phyloP scores from a whole-genome alignment of 495 filamentous ascomycete genomes.

The Penicillium mononematosum region DNA sequence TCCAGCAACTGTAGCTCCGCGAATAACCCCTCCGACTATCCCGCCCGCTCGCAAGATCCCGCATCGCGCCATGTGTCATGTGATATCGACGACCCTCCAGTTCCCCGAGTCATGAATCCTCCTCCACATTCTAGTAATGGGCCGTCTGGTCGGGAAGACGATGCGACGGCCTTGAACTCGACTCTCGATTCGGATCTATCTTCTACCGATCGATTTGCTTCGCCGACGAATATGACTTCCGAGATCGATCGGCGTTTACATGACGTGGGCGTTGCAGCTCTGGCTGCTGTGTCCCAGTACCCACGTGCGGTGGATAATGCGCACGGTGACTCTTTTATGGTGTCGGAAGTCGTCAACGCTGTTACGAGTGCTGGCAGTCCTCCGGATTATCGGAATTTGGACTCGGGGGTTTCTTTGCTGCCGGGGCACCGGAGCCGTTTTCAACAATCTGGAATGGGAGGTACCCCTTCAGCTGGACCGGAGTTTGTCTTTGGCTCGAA shows the following conservation, averaged over 20 bases:
- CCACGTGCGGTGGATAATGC: conserved; percentile 22
- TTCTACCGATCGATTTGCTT: conserved; percentile 1
- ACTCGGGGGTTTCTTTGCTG: conserved; percentile 8
- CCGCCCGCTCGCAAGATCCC: conserved; percentile 7
- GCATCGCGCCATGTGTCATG: conserved; percentile 27
- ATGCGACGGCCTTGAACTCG: conserved; percentile 11
- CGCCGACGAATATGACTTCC: conserved; percentile 12
- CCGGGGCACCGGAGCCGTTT: conserved; percentile 14
- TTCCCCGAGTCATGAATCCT: conserved; percentile 24
- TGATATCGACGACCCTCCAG: conserved; percentile 18
- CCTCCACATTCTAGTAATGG: conserved; percentile 5
- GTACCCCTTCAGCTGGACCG: conserved; percentile 17
- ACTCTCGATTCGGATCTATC: conserved; percentile 7
- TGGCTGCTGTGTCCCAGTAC: conserved; percentile 38
- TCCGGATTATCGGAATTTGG: conserved; percentile 5
- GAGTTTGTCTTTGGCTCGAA: conserved; percentile 14
- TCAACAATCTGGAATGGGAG: conserved; percentile 25
- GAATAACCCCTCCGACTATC: conserved; percentile 12
- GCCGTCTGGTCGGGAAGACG: conserved; percentile 7
- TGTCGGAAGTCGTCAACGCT: conserved; percentile 36
- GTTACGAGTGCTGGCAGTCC: conserved; percentile 17
- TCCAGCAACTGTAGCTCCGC: conserved; percentile 14
- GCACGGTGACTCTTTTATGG: conserved; percentile 20
- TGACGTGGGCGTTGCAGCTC: conserved; percentile 33
- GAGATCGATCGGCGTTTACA: conserved; percentile 25